phyloP scores from a whole-genome alignment of 2,329 filamentous ascomycete genomes.

The Grosmannia clavigera region DNA sequence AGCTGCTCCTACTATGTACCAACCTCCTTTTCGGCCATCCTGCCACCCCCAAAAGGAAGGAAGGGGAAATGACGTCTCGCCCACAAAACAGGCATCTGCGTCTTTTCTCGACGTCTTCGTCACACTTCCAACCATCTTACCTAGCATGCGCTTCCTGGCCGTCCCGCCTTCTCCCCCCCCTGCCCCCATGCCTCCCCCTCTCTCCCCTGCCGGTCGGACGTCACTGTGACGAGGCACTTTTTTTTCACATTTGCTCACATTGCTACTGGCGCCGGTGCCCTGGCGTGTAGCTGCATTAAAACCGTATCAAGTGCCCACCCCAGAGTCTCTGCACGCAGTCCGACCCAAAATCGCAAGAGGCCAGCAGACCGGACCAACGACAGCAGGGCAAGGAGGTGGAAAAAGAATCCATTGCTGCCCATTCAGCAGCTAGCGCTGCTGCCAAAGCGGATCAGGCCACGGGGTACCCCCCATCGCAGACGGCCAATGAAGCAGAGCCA shows the following conservation, averaged over 20 bases:
- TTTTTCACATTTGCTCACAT: neutral
- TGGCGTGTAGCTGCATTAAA: neutral
- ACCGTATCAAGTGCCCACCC: neutral
- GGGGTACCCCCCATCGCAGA: neutral
- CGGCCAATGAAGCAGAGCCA: slow-evolving; percentile 1
- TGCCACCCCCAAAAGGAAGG: neutral
- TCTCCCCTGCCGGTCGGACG: neutral
- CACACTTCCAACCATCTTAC: neutral
- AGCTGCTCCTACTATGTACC: neutral
- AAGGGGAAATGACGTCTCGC: neutral
- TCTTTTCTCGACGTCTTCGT: neutral
- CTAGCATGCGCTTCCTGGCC: neutral
- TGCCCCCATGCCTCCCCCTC: neutral
- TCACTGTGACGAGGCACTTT: neutral
- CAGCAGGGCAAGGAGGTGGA: neutral
- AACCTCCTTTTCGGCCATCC: neutral
- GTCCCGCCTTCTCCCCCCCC: neutral
- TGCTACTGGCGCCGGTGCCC: neutral
- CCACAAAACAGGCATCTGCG: neutral
- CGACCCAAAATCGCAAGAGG: neutral
- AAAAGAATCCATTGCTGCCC: neutral
- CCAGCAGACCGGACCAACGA: neutral
- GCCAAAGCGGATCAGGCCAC: slow-evolving; percentile 1
- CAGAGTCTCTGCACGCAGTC: neutral
- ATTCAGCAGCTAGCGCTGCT: slow-evolving; percentile 1